Percentiles rank a stretch among this genome's conserved stretches.
Conservation (phyloP, 192 early-diverging fungal genomes). For the Backusella liffmaniae region DNA sequence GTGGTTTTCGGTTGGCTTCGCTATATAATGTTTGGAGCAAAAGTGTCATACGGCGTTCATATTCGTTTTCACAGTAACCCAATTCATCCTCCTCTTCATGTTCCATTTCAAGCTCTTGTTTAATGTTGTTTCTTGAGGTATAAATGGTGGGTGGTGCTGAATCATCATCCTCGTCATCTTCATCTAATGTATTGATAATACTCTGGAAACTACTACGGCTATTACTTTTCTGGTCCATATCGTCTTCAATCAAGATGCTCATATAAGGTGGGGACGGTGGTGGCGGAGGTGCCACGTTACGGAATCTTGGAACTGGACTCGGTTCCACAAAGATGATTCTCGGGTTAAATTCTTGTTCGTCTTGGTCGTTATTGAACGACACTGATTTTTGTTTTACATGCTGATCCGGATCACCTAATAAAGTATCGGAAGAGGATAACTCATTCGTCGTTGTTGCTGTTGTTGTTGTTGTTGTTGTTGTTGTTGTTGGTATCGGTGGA, state of each 20-base stretch:
- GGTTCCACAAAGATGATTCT: constrained; percentile 32
- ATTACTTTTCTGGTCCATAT: too few species aligned
- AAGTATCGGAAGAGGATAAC: background rate
- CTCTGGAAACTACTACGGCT: background rate
- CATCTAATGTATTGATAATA: background rate
- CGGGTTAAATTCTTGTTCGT: background rate
- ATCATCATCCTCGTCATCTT: constrained; percentile 3
- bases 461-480: too few species aligned
- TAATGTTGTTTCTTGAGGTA: background rate
- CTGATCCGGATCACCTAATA: background rate
- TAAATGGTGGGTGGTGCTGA: background rate
- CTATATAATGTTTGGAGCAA: background rate
- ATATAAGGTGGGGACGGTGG: constrained; percentile 23
- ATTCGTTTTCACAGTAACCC: background rate
- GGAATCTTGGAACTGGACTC: constrained; percentile 30
- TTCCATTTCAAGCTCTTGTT: background rate
- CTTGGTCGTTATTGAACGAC: background rate
- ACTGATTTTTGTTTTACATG: background rate
- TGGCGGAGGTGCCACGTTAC: constrained; percentile 17
- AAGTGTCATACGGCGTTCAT: background rate
- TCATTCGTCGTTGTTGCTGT: background rate
- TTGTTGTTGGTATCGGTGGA: background rate
- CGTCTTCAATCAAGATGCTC: background rate
- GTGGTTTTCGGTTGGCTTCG: background rate
- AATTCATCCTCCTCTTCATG: background rate